A percentile compares a stretch with the other conserved stretches of the same genome.
phyloP scores from a whole-genome alignment of 345 rosid genomes.

The Erysimum cheiranthoides region DNA sequence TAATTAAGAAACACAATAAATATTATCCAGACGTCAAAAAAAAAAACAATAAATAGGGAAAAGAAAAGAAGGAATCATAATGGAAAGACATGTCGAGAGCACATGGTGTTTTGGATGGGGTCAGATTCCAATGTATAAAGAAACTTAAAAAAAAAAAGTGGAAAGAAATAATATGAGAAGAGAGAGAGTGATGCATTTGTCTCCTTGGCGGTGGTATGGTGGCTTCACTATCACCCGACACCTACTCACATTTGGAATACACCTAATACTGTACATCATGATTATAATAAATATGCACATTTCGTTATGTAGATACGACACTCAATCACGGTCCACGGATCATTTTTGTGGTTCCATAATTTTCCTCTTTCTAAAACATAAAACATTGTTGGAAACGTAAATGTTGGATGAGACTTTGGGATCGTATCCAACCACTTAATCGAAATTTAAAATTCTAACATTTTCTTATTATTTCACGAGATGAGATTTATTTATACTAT shows the following conservation, averaged over 20 bases:
- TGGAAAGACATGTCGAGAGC: slow-evolving; percentile 45
- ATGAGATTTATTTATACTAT: not conserved
- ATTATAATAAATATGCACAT: slow-evolving; percentile 25
- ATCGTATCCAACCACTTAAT: slow-evolving; percentile 18
- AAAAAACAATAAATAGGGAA: slow-evolving; percentile 12
- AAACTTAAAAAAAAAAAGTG: not conserved
- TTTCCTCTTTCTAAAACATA: slow-evolving; percentile 2
- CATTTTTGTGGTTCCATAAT: slow-evolving; percentile 29
- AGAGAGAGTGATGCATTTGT: slow-evolving; percentile 31
- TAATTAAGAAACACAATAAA: slow-evolving; percentile 22
- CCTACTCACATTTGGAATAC: slow-evolving; percentile 29
- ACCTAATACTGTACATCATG: not conserved
- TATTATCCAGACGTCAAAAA: not conserved
- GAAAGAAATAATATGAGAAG: not conserved
- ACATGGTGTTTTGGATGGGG: slow-evolving; percentile 40
- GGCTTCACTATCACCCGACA: slow-evolving; percentile 47
- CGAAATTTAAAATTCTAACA: not conserved
- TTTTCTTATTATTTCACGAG: not conserved
- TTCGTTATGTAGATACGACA: slow-evolving; percentile 38
- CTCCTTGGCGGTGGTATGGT: slow-evolving; percentile 53
- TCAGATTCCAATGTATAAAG: slow-evolving; percentile 34
- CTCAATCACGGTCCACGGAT: slow-evolving; percentile 29
- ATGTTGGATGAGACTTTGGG: slow-evolving; percentile 34
- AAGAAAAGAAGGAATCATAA: slow-evolving; percentile 21
- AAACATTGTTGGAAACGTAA: slow-evolving; percentile 38